Evolutionary conservation across 1,284 basidiomycete genomes (phyloP), one percentile per base, ranked within the genome.

Genomic region (Laetiporus sulphureus): DNA sequence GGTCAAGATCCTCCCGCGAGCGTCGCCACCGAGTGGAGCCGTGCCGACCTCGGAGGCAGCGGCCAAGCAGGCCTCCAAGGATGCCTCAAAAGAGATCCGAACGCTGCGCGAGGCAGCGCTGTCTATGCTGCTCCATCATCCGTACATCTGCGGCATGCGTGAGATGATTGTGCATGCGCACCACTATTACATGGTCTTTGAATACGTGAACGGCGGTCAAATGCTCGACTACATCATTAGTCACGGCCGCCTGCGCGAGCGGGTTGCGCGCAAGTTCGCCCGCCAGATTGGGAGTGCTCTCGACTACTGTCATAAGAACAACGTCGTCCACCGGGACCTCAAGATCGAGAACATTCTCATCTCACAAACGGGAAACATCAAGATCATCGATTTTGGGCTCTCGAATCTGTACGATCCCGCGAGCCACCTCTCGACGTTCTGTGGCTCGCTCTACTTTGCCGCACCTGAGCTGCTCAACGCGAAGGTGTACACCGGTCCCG

Each of bases 321-420:
- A 84, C 55, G 92, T 99, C 55, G 94, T 99, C 4, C 96, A 99
- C 64, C 86, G 95, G 51, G 91, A 99, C 68, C 80, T 99, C 51
- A 99, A 99, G 73, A 99, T 99, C 58, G 93, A 99, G 66, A 99
- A 97, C 67, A 99, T 99, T 56, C 84, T 99, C 57, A 98, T 99
- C 55, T 97, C 93, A 2, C 93, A 96, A 53, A 91, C 91, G 1
- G 95, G 95, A 11, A 98, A 98, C 66, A 97, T 98, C 75, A 99
- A 99, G 73, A 98, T 99, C 49, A 99, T 99, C 63, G 95, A 99
- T 65, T 99, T 99, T 67, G 95, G 95, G 33, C 75, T 99, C 8
- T 97, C 93, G 21, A 99, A 99, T 63, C 74, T 99, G n/a, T 98
- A 84, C 63, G 84, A 95, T 51, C 95, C 96, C 2, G 61, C 70